Conservation (phyloP, 2,329 filamentous ascomycete species). For the Capronia coronata region DNA sequence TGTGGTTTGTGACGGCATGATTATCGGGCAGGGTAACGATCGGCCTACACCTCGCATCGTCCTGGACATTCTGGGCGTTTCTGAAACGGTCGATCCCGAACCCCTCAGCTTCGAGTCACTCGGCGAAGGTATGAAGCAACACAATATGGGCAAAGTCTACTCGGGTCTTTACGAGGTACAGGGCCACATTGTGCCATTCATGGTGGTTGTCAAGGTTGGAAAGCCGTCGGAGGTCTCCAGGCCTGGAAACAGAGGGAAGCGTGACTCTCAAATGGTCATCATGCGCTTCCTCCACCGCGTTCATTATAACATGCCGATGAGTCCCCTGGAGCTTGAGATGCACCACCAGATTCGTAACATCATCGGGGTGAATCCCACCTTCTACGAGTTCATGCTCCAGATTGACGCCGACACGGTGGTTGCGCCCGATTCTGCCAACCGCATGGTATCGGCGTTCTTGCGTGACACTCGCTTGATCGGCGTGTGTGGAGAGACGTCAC, state of each 20-base stretch:
- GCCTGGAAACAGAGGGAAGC: conserved; percentile 95
- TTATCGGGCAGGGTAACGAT: conserved; percentile 97
- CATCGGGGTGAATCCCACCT: conserved; percentile 95
- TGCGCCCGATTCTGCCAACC: conserved; percentile 77
- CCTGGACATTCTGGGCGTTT: conserved; percentile 90
- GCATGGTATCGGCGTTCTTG: conserved; percentile 85
- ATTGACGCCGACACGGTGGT: conserved; percentile 98
- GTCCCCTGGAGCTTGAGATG: conserved; percentile 92
- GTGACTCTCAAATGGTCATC: conserved; percentile 95
- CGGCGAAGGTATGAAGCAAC: conserved; percentile 91
- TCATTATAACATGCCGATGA: conserved; percentile 96
- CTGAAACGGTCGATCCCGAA: conserved; percentile 88
- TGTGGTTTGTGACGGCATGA: conserved; percentile 96
- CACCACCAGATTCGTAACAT: conserved; percentile 98
- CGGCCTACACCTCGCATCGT: conserved; percentile 92
- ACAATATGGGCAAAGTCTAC: conserved; percentile 99
- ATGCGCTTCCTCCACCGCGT: conserved; percentile 99
- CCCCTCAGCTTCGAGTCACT: conserved; percentile 94
- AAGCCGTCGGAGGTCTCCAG: conserved; percentile 67
- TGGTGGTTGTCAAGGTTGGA: conserved; percentile 95
- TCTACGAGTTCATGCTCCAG: conserved; percentile 94
- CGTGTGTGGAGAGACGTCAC: conserved; percentile 86
- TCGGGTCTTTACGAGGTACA: conserved; percentile 96
- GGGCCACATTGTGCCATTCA: conserved; percentile 94
- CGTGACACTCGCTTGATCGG: conserved; percentile 91